Evolutionary conservation across 768 basidiomycete species (phyloP).

Genomic region (Dictyophora rubrovolvata): DNA sequence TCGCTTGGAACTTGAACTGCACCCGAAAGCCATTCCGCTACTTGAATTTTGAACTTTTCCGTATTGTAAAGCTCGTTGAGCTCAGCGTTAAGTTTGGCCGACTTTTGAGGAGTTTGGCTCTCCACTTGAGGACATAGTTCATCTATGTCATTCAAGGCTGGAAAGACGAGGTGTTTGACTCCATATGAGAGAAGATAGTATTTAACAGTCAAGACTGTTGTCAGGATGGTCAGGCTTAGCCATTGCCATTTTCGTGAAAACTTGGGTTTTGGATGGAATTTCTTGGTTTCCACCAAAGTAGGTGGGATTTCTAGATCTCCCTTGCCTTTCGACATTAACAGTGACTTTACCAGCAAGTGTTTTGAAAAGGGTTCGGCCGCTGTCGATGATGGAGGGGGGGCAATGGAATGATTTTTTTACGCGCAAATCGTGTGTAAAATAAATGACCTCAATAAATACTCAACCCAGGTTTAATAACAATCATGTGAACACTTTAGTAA

Average conservation of each 20-base stretch:
- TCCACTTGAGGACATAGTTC: slow-evolving; percentile 27
- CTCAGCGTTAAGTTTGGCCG: slow-evolving; percentile 23
- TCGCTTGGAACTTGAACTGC: slow-evolving; percentile 32
- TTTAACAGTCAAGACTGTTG: neutral
- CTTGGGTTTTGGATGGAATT: neutral
- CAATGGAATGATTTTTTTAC: too few relatives aligned
- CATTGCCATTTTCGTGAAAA: neutral
- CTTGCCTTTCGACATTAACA: neutral
- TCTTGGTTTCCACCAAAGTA: neutral
- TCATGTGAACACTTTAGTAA: too few relatives aligned
- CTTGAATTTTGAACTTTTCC: slow-evolving; percentile 29
- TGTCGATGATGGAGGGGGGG: too few relatives aligned
- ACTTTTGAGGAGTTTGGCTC: slow-evolving; percentile 24
- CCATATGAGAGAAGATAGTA: neutral
- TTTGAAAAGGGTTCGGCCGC: neutral
- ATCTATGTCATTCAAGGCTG: neutral
- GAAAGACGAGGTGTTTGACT: neutral
- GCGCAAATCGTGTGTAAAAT: too few relatives aligned
- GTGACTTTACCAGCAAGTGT: too few relatives aligned
- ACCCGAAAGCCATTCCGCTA: slow-evolving; percentile 38
- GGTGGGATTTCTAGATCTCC: neutral
- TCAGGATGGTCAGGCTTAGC: neutral
- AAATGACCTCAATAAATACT: too few relatives aligned
- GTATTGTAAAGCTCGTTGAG: slow-evolving; percentile 24
- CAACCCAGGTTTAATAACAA: too few relatives aligned